phyloP scores from a whole-genome alignment of 1,284 basidiomycete genomes.

The Chalciporus sp. region DNA sequence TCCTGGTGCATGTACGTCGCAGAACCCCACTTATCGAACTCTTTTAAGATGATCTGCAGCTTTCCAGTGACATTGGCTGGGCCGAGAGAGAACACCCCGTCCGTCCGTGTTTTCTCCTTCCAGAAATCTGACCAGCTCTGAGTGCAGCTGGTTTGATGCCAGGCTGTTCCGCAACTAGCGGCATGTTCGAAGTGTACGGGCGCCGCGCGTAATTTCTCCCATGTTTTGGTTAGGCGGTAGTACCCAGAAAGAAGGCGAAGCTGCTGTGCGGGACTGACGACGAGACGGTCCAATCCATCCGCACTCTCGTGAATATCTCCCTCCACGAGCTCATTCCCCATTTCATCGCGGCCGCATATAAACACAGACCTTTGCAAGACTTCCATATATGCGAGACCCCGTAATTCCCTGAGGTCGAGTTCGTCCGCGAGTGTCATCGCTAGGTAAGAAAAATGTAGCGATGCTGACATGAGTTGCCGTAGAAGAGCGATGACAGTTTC shows the following conservation, averaged over 20 bases:
- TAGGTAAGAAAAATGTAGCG: conserved; percentile 64
- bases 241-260: conserved; percentile 66
- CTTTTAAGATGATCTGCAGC: conserved; percentile 56
- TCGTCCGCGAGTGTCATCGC: conserved; percentile 72
- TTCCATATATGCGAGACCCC: conserved; percentile 67
- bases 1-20: conserved; percentile 76
- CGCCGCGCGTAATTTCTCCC: conserved; percentile 59
- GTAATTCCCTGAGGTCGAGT: conserved; percentile 53
- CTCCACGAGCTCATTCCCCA: conserved; percentile 21
- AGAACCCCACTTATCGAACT: conserved; percentile 67
- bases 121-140: conserved; percentile 70
- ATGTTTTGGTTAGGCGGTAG: conserved; percentile 60
- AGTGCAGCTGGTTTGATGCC: conserved; percentile 68
- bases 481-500: conserved; percentile 59
- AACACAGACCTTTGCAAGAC: conserved; percentile 63
- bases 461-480: conserved; percentile 55
- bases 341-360: conserved; percentile 33
- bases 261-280: conserved; percentile 56
- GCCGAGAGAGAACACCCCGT: conserved; percentile 55
- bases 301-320: conserved; percentile 34
- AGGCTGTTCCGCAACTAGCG: conserved; percentile 59
- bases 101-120: conserved; percentile 66
- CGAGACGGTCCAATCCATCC: conserved; percentile 44
- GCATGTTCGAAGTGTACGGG: conserved; percentile 64
- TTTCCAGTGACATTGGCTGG: conserved; percentile 65